These are phyloP conservation scores for Luffa acutangula DNA, from an alignment of 306 rosid genomes.

Conservation along the genomic window DNA sequence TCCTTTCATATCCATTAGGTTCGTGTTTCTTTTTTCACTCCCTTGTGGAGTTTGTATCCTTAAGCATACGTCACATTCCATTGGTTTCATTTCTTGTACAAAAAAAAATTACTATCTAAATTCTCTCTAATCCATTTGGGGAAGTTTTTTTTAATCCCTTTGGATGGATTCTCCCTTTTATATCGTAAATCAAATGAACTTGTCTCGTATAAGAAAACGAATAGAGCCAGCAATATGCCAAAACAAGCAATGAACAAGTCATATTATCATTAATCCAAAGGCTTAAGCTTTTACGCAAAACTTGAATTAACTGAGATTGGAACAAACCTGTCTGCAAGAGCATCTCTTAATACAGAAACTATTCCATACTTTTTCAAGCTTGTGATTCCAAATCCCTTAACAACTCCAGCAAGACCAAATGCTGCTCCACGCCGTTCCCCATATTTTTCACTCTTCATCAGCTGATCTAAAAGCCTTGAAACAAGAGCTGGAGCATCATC, in stretches of 20 bases:
- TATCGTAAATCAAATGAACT: no score
- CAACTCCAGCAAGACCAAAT: slow-evolving; percentile 93
- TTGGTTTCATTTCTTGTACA: no score
- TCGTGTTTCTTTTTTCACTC: no score
- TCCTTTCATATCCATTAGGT: no score
- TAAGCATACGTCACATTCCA: no score
- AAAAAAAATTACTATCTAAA: no score
- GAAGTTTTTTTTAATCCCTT: no score
- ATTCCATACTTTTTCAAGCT: slow-evolving; percentile 72
- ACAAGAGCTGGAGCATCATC: slow-evolving; percentile 78
- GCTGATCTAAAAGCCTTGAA: slow-evolving; percentile 63
- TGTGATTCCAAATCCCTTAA: slow-evolving; percentile 83
- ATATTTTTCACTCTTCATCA: slow-evolving; percentile 86
- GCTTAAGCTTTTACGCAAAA: not conserved
- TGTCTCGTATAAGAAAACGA: no score
- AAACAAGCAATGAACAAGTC: not conserved
- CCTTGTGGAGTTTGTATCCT: no score
- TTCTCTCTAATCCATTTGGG: no score
- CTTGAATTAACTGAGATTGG: not conserved
- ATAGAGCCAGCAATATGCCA: not conserved
- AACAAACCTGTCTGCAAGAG: slow-evolving; percentile 72
- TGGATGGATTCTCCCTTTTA: no score
- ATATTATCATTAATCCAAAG: not conserved
- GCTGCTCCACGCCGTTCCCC: slow-evolving; percentile 99
- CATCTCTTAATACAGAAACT: slow-evolving; percentile 56